phyloP scores from a whole-genome alignment of 805 yeast species.

The Tanozyma kutaoensis region DNA sequence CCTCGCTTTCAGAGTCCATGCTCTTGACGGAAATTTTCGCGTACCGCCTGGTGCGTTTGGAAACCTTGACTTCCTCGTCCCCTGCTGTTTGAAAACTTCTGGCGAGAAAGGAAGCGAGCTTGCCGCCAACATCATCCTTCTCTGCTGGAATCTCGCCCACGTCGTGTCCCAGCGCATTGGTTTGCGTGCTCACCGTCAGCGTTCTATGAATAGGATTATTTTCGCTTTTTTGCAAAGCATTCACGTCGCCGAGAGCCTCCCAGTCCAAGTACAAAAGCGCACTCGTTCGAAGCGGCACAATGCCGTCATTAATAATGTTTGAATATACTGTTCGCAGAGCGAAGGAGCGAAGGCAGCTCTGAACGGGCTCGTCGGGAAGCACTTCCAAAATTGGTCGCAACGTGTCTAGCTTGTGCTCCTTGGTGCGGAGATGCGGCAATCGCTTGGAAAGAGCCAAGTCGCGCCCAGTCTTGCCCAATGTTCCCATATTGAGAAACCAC shows the following conservation, averaged over 20 bases:
- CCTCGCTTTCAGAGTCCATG: background rate
- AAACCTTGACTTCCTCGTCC: too few relatives aligned
- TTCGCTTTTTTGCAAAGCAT: slow-evolving; percentile 9
- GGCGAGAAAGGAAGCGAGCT: too few relatives aligned
- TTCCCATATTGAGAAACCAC: slow-evolving; percentile 30
- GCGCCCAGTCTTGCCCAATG: slow-evolving; percentile 31
- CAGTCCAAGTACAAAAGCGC: slow-evolving; percentile 29
- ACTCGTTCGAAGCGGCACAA: slow-evolving; percentile 30
- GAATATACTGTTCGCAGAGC: slow-evolving; percentile 26
- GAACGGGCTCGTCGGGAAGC: slow-evolving; percentile 28
- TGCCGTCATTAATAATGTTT: slow-evolving; percentile 32
- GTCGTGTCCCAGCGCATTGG: slow-evolving; percentile 2
- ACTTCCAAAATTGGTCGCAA: slow-evolving; percentile 23
- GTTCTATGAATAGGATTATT: slow-evolving; percentile 2
- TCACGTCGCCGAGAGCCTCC: slow-evolving; percentile 27
- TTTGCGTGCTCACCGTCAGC: slow-evolving; percentile 1
- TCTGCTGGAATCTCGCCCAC: slow-evolving; percentile 23
- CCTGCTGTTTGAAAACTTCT: too few relatives aligned
- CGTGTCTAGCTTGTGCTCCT: slow-evolving; percentile 4
- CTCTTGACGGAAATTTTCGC: slow-evolving; percentile 9
- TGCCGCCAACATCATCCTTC: slow-evolving; percentile 1
- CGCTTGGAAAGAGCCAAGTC: slow-evolving; percentile 26
- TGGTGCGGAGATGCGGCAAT: slow-evolving; percentile 8
- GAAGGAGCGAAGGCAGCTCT: slow-evolving; percentile 14
- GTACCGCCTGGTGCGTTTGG: slow-evolving; percentile 1